These are phyloP conservation scores for Aspergillus persii DNA, from an alignment of 2,329 filamentous ascomycete genomes.

Conservation along the genomic window DNA sequence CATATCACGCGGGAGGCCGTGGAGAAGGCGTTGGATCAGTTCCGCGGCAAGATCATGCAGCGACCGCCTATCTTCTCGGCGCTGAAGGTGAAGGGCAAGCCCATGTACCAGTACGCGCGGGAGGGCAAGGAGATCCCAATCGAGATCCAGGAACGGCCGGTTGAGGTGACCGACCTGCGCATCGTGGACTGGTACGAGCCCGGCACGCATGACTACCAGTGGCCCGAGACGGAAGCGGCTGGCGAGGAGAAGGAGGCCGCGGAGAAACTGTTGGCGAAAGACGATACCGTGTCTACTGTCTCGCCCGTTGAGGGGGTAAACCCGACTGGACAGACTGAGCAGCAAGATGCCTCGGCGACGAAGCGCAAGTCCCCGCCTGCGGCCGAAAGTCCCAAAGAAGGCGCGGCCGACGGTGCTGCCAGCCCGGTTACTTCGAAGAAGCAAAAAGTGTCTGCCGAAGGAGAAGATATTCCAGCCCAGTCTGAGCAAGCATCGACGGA, in stretches of 20 bases:
- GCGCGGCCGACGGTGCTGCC: constrained; percentile 13
- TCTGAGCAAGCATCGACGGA: constrained; percentile 12
- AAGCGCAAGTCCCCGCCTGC: constrained; percentile 39
- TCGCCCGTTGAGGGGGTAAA: constrained; percentile 25
- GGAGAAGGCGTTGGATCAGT: constrained; percentile 70
- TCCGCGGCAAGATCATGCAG: constrained; percentile 82
- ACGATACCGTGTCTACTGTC: constrained; percentile 23
- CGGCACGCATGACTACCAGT: constrained; percentile 73
- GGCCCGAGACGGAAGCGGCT: constrained; percentile 76
- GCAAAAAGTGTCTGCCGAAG: constrained; percentile 29
- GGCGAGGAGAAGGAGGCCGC: constrained; percentile 73
- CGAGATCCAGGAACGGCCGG: constrained; percentile 76
- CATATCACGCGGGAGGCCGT: constrained; percentile 78
- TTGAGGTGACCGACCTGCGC: constrained; percentile 75
- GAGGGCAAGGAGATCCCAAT: constrained; percentile 82
- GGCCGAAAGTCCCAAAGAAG: constrained; percentile 19
- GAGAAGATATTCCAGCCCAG: constrained; percentile 19
- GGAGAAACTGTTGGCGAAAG: constrained; percentile 59
- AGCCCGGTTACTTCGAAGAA: constrained; percentile 24
- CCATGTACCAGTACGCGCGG: constrained; percentile 91
- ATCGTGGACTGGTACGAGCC: constrained; percentile 80
- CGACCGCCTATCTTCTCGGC: constrained; percentile 91
- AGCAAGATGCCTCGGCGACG: constrained; percentile 16
- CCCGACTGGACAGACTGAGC: constrained; percentile 9
- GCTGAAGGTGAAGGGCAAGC: constrained; percentile 88